Base-by-base conservation (phyloP, 495 filamentous ascomycete species). In the Geopyxis carbonaria region DNA sequence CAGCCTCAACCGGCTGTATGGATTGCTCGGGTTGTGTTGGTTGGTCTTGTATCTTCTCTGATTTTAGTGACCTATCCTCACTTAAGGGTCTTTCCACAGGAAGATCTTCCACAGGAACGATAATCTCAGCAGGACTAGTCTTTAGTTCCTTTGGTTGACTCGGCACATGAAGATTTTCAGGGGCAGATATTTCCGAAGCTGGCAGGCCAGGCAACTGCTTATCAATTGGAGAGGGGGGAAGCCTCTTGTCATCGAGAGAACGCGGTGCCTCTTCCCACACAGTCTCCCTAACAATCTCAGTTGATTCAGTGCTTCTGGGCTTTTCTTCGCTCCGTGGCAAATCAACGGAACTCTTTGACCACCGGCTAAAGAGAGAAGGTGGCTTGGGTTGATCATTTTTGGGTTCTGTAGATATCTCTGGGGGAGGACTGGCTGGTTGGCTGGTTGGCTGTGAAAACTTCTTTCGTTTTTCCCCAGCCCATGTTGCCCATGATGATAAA, bases 401-500 rank as follows among this genome's bases (percentile, higher is more conserved):
- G n/a, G 34, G 37, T 11, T 20, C 23, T n/a, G 41, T 31, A 31
- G 31, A 22, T 22, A 23, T 20, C 27, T 53, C 50, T 8, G 45
- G 15, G 6, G 48, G 39, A 14, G 50, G 41, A 22, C 45, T 59
- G 18, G 59, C 43, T 5, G 63, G n/a, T n/a, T n/a, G n/a, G n/a
- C n/a, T n/a, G n/a, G n/a, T n/a, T 55, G 32, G 63, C 66, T 64
- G 70, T 71, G 5, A 72, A 68, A 27, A 61, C 64, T 10, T 57
- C 58, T 51, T 78, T 82, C 33, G 66, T 61, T 91, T 92, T 60
- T 97, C 86, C 21, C 73, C 75, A 4, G 87, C 87, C 89, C 89
- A 97, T 2, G 72, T 62, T n/a, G 85, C 76, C 91, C 91, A 95
- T 19, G 83, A 91, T 34, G 77, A 85, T 33, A 97, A 66, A 50